Base-by-base conservation (phyloP, 106 monocot species). In the Narthecium ossifragum region DNA sequence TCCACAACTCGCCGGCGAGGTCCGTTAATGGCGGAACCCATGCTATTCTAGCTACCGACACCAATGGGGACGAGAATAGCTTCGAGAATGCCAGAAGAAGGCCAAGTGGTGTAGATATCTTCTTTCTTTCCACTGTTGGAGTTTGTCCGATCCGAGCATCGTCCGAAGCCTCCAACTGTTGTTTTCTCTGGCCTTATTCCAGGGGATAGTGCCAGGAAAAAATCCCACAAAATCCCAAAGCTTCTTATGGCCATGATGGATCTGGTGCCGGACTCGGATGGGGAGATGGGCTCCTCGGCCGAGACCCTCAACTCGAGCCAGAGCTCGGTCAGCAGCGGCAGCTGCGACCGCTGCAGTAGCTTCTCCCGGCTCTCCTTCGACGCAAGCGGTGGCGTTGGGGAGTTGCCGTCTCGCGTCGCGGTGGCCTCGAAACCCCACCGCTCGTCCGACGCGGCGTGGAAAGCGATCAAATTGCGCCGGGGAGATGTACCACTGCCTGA, bases 261-360 rank as follows among this genome's bases (percentile, higher is more conserved):
- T 21, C 57, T 36, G 11, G 6, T 27, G 45, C 26, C 33, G 23
- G 47, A 36, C 25, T 61, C 59, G 48, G 69, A 69, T 34, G 69
- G 48, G 5, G 69, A 69, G 33, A 50, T 60, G 34, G 48, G 36
- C 25, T 59, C 66, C n/a, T n/a, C n/a, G n/a, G n/a, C n/a, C 23
- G 69, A 68, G 10, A 57, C 53, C 3, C 49, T 67, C 3, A 64
- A 72, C 55, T 74, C 80, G 26, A 71, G 78, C 75, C 66, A 55
- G 26, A 78, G 87, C 70, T 80, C 79, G 26, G 63, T 53, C 61
- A 64, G 78, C 62, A 57, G 62, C 66, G 54, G 13, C 38, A 59
- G 67, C 71, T 14, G 46, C 59, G 43, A 37, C 56, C 49, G 68
- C 55, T 46, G 70, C 37, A 74, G 67, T 63, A 78, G 61, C 72